Evolutionary conservation across 495 filamentous ascomycete species (phyloP), one percentile per base, ranked within the genome.

Genomic region (Penicillium chermesinum): DNA sequence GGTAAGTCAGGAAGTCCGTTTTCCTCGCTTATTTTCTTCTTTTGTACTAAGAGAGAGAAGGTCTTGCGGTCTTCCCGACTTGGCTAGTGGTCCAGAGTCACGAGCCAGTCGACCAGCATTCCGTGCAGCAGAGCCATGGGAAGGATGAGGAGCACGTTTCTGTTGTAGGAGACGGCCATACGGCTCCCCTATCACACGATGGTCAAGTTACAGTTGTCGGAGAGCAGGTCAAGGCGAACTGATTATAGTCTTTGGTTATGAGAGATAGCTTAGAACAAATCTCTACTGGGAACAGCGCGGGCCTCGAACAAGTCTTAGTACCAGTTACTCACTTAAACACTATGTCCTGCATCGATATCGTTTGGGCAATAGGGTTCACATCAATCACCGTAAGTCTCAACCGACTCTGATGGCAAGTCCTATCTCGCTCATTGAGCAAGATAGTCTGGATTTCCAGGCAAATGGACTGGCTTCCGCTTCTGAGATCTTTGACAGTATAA

Each of bases 11-110:
- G 33, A 5, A 13, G 12, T 32, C 13, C 3, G 14, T 27, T 8
- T 32, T 5, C 2, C 22, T 32, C 21, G 3, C 14, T 15, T 35
- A n/a, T 19, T 10, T 30, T 4, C 5, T 5, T 25, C 15, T n/a
- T 27, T 12, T 4, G 15, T 20, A 34, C 16, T 10, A 49, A 49
- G 10, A 39, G 7, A 2, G 15, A n/a, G 3, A 37, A 65, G 62
- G 54, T 15, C 46, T 65, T 14, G 50, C 56, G 3, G 52, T 65
- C 1, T 41, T 50, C 16, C 61, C 61, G n/a, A 64, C 61, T 10
- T 64, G 57, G 61, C 7, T 64, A 14, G 61, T 61, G 14, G 47
- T 61, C 19, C 48, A 27, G 37, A 27, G 42, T n/a, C 58, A 58
- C 39, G 5, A 30, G 10, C 25, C 25, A 10, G 25, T 30, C 10